phyloP scores from a whole-genome alignment of 371 early-diverging fungal genomes.

The Apophysomyces elegans region DNA sequence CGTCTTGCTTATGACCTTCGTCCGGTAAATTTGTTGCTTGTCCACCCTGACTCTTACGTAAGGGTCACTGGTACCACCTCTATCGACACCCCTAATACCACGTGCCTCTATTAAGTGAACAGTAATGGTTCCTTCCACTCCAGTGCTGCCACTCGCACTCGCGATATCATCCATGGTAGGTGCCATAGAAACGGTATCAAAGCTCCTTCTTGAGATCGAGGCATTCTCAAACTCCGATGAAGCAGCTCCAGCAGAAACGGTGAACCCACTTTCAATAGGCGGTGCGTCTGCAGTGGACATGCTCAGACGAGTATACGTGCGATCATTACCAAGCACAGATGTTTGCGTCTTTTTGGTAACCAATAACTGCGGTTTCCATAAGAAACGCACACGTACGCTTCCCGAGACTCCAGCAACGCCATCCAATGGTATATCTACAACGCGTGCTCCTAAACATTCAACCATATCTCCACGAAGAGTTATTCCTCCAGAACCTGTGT shows the following conservation, averaged over 20 bases:
- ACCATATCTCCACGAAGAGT: slow-evolving; percentile 47
- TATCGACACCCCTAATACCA: slow-evolving; percentile 55
- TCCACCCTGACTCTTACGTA: slow-evolving; percentile 53
- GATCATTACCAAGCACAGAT: slow-evolving; percentile 31
- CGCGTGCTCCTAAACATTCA: slow-evolving; percentile 41
- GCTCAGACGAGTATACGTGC: slow-evolving; percentile 18
- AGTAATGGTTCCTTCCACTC: slow-evolving; percentile 32
- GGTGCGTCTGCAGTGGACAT: background rate
- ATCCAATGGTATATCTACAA: slow-evolving; percentile 42
- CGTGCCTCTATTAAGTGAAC: slow-evolving; percentile 59
- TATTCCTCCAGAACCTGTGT: slow-evolving; percentile 45
- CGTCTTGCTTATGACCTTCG: slow-evolving; percentile 76
- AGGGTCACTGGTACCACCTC: slow-evolving; percentile 60
- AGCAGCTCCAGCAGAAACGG: slow-evolving; percentile 1
- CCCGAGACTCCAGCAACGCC: slow-evolving; percentile 42
- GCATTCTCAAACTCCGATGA: background rate
- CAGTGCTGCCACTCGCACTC: slow-evolving; percentile 9
- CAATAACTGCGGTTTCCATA: slow-evolving; percentile 54
- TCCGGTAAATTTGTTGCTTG: slow-evolving; percentile 64
- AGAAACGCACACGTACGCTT: slow-evolving; percentile 37
- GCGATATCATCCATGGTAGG: slow-evolving; percentile 5
- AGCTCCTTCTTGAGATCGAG: slow-evolving; percentile 17
- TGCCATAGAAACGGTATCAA: slow-evolving; percentile 15
- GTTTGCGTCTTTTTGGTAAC: slow-evolving; percentile 40
- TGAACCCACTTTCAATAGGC: background rate